These are phyloP conservation scores for Trifolium pratense DNA, from an alignment of 306 rosid genomes.

Conservation along the genomic window DNA sequence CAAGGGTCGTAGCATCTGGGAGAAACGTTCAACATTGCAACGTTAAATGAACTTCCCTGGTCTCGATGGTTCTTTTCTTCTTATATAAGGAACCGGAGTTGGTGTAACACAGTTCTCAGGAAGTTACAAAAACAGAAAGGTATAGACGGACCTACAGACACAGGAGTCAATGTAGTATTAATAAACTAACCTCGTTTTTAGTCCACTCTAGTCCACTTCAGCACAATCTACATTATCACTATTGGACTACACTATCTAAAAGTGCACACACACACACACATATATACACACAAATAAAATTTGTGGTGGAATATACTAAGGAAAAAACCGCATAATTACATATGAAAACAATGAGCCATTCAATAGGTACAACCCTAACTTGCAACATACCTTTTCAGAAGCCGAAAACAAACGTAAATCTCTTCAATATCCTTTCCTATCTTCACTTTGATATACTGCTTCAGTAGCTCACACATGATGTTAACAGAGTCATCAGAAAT, in stretches of 20 bases:
- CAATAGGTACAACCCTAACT: conserved; percentile 20
- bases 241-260: conserved; percentile 18
- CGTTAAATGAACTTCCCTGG: neutral
- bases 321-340: conserved; percentile 14
- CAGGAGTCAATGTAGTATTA: neutral
- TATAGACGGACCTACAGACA: conserved; percentile 3
- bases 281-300: neutral
- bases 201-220: conserved; percentile 24
- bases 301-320: conserved; percentile 7
- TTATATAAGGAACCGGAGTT: neutral
- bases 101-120: conserved; percentile 10
- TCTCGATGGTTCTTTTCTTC: neutral
- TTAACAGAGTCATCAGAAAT: conserved; percentile 57
- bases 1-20: neutral
- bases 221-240: conserved; percentile 20
- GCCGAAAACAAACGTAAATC: conserved; percentile 83
- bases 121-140: conserved; percentile 16
- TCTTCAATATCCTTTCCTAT: conserved; percentile 83
- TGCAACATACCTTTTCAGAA: conserved; percentile 69
- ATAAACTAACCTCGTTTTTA: conserved; percentile 5
- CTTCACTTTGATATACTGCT: conserved; percentile 74
- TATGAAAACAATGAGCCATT: conserved; percentile 39
- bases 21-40: neutral
- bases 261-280: neutral
- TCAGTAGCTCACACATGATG: conserved; percentile 70